Evolutionary conservation across 2,329 filamentous ascomycete species (phyloP).

Genomic region (Harringtonia aguacate): DNA sequence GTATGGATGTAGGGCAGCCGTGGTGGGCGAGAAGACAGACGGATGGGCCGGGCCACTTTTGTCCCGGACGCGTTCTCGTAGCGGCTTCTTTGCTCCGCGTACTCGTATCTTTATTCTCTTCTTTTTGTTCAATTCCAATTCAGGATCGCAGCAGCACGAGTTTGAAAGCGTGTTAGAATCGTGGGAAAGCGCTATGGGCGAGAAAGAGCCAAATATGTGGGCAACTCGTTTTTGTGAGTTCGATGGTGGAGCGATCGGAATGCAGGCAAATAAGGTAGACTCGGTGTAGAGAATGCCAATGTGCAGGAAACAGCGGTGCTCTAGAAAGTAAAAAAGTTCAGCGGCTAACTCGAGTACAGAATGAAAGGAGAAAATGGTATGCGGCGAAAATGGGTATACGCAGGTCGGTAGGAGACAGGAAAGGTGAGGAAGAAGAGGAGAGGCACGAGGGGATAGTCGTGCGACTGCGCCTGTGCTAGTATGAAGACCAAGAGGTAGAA

Average conservation of each 20-base stretch:
- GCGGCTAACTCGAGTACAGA: neutral
- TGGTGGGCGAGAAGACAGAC: slow-evolving; percentile 19
- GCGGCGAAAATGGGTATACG: too few relatives aligned
- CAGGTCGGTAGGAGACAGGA: neutral
- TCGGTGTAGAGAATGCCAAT: too few relatives aligned
- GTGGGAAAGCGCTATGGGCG: neutral
- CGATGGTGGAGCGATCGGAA: too few relatives aligned
- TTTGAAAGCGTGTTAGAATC: too few relatives aligned
- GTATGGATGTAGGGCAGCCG: slow-evolving; percentile 15
- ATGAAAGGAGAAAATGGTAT: neutral
- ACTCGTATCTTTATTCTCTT: neutral
- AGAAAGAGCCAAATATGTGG: neutral
- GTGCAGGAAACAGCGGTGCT: too few relatives aligned
- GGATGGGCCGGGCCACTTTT: neutral
- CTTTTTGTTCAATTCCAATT: neutral
- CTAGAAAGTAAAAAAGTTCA: neutral
- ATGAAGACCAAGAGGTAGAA: neutral
- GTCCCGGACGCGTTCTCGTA: neutral
- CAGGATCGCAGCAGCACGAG: too few relatives aligned
- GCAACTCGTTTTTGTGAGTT: neutral
- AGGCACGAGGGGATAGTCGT: neutral
- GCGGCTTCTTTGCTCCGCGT: too few relatives aligned
- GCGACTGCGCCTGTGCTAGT: neutral
- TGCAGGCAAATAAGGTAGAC: too few relatives aligned
- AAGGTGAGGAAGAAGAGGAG: neutral